Conservation (phyloP, 2,329 filamentous ascomycete species). For the Pyrenochaeta sp. region DNA sequence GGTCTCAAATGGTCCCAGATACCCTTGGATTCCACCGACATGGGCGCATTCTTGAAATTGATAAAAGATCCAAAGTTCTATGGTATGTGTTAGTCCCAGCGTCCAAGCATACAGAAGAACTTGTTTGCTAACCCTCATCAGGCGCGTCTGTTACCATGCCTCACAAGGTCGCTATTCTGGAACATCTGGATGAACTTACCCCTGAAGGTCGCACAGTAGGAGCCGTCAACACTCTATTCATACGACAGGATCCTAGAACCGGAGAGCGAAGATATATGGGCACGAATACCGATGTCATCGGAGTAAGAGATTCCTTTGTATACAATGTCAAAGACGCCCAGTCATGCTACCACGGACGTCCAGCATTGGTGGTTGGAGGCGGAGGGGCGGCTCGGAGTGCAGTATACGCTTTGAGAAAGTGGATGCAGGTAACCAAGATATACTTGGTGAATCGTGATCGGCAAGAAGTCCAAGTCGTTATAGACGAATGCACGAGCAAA, state of each 20-base stretch:
- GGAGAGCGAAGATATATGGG: slow-evolving; percentile 67
- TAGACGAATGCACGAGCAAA: slow-evolving; percentile 66
- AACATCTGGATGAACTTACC: slow-evolving; percentile 75
- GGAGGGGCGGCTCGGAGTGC: slow-evolving; percentile 80
- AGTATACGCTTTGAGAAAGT: slow-evolving; percentile 75
- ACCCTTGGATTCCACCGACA: slow-evolving; percentile 55
- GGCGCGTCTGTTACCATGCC: slow-evolving; percentile 83
- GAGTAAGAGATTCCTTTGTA: slow-evolving; percentile 75
- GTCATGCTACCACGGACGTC: slow-evolving; percentile 63
- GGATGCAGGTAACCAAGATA: slow-evolving; percentile 70
- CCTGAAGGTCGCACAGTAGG: slow-evolving; percentile 76
- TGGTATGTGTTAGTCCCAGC: slow-evolving; percentile 54
- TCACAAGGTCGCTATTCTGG: slow-evolving; percentile 78
- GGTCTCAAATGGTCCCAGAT: slow-evolving; percentile 61
- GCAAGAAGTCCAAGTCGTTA: slow-evolving; percentile 70
- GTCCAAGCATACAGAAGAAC: neutral
- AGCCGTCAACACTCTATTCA: slow-evolving; percentile 80
- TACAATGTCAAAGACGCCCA: slow-evolving; percentile 54
- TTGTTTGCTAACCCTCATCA: slow-evolving; percentile 26
- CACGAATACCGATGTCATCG: slow-evolving; percentile 82
- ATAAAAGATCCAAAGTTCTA: slow-evolving; percentile 67
- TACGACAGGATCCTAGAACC: slow-evolving; percentile 57
- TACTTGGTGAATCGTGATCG: slow-evolving; percentile 80
- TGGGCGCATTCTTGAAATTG: slow-evolving; percentile 55
- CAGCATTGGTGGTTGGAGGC: slow-evolving; percentile 76